phyloP scores from a whole-genome alignment of 2,329 filamentous ascomycete genomes.

The Geosmithia putterillii region DNA sequence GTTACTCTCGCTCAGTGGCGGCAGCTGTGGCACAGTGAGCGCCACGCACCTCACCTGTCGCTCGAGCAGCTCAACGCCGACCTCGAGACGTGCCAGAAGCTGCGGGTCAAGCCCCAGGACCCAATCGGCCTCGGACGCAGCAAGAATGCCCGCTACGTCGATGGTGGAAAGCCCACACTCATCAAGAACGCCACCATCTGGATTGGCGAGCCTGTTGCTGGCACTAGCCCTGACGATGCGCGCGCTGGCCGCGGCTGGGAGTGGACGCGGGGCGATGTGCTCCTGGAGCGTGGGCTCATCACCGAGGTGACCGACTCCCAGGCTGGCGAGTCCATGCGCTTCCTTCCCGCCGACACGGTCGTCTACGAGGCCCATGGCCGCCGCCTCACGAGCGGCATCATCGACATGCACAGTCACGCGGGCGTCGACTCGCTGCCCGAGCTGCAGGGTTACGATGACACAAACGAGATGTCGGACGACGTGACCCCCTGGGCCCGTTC shows the following conservation, averaged over 20 bases:
- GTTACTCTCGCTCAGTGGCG: constrained; percentile 37
- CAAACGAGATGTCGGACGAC: constrained; percentile 51
- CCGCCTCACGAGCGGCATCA: constrained; percentile 52
- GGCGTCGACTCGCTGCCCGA: constrained; percentile 46
- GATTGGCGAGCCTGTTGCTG: constrained; percentile 46
- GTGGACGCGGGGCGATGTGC: constrained; percentile 49
- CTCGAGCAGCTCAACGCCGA: constrained; percentile 37
- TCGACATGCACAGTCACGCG: constrained; percentile 61
- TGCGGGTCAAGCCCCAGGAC: constrained; percentile 41
- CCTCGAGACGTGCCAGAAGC: constrained; percentile 39
- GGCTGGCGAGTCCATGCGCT: constrained; percentile 11
- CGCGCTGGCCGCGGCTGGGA: constrained; percentile 44
- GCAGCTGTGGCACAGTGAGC: constrained; percentile 19
- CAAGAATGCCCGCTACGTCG: constrained; percentile 47
- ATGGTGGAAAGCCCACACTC: constrained; percentile 45
- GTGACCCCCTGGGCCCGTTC: constrained; percentile 57
- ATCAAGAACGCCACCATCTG: constrained; percentile 57
- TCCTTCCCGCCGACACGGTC: constrained; percentile 26
- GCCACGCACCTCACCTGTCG: constrained; percentile 5
- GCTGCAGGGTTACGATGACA: constrained; percentile 41
- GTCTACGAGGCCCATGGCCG: constrained; percentile 48
- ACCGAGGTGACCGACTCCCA: constrained; percentile 36
- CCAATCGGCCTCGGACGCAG: constrained; percentile 43
- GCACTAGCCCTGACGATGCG: constrained; percentile 38
- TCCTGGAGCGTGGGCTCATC: constrained; percentile 49